Percentiles rank a stretch among this genome's conserved stretches.
Conservation (phyloP, 345 rosid genomes). For the Gossypium bickii region DNA sequence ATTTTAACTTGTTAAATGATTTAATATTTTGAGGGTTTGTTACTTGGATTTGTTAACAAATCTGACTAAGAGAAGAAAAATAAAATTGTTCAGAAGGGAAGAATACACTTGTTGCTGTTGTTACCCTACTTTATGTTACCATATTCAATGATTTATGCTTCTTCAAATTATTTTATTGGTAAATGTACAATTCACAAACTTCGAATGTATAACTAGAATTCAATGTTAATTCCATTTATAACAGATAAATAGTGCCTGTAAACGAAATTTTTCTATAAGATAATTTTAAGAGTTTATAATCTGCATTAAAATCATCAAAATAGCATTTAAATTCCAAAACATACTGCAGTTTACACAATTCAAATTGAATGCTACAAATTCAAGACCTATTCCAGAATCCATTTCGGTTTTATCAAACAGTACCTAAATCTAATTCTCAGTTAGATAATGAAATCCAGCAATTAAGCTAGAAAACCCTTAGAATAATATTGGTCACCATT, state of each 20-base stretch:
- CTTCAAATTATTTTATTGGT: background rate
- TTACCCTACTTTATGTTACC: background rate
- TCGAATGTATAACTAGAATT: background rate
- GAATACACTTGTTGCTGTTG: background rate
- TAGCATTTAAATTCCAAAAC: background rate
- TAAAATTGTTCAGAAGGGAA: background rate
- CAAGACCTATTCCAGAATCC: background rate
- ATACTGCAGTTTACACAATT: background rate
- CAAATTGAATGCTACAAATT: background rate
- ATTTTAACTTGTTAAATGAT: slow-evolving; percentile 1
- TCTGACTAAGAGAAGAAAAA: background rate
- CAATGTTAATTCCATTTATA: background rate
- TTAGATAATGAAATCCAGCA: background rate
- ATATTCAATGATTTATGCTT: background rate
- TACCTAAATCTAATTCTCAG: background rate
- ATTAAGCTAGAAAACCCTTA: background rate
- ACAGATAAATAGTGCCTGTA: background rate
- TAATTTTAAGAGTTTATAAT: background rate
- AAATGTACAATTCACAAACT: background rate
- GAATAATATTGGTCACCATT: background rate
- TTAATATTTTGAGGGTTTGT: background rate
- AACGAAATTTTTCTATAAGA: background rate
- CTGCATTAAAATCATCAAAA: background rate
- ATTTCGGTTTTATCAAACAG: background rate
- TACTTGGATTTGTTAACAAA: background rate